A percentile compares a stretch with the other conserved stretches of the same genome.
Evolutionary conservation across 148 eudicot species (phyloP).

Genomic region (Drosera capensis): DNA sequence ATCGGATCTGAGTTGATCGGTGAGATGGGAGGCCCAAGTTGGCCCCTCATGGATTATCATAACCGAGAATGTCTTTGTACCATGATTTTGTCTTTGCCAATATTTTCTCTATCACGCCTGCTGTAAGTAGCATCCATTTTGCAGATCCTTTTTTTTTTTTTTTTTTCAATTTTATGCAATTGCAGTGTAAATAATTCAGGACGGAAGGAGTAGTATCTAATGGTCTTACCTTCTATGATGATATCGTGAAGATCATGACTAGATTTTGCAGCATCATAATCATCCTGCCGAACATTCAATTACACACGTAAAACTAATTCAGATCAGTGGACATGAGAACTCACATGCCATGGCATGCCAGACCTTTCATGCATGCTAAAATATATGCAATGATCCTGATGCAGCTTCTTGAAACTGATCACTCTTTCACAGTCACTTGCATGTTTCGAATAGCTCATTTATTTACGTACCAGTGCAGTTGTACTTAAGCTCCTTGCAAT

Average conservation of each 20-base stretch:
- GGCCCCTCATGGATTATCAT: too few species aligned
- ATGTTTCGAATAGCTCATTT: neutral
- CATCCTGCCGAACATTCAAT: conserved; percentile 15
- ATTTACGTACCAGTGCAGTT: conserved; percentile 31
- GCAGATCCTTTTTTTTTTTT: too few species aligned
- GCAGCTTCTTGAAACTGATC: too few species aligned
- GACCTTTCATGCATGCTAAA: neutral
- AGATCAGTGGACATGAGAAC: neutral
- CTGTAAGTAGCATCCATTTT: too few species aligned
- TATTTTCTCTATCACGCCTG: too few species aligned
- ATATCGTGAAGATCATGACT: conserved; percentile 76
- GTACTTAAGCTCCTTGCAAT: conserved; percentile 45
- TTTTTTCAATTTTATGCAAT: too few species aligned
- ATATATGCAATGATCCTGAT: too few species aligned
- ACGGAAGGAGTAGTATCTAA: neutral
- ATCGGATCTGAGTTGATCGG: too few species aligned
- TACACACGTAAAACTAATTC: neutral
- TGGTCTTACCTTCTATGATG: conserved; percentile 37
- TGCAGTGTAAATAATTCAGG: too few species aligned
- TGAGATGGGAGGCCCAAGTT: too few species aligned
- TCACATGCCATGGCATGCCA: conserved; percentile 1
- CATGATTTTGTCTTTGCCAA: too few species aligned
- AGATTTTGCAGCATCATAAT: conserved; percentile 25
- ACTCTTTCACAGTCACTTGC: neutral
- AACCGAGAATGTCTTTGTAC: too few species aligned